phyloP scores from a whole-genome alignment of 768 basidiomycete species.

The Leccinum uliginosum region DNA sequence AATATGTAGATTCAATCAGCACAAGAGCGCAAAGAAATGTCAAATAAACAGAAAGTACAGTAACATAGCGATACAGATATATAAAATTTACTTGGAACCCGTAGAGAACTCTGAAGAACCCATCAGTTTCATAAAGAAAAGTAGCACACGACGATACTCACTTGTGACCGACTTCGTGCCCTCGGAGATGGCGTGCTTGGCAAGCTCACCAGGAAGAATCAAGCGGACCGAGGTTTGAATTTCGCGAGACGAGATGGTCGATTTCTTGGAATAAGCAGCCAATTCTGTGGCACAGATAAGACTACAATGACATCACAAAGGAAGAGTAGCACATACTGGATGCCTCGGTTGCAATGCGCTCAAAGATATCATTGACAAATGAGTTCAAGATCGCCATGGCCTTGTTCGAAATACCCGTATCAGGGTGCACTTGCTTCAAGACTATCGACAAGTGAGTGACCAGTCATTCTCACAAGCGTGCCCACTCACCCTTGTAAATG shows the following conservation, averaged over 20 bases:
- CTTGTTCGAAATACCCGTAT: conserved; percentile 92
- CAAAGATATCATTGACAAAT: conserved; percentile 83
- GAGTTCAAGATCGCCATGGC: conserved; percentile 82
- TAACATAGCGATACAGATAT: conserved; percentile 33
- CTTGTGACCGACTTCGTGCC: conserved; percentile 73
- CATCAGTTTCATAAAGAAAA: conserved; percentile 3
- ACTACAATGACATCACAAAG: neutral
- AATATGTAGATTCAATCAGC: neutral
- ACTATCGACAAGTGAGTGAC: conserved; percentile 37
- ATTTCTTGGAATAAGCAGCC: conserved; percentile 84
- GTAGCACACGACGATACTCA: conserved; percentile 29
- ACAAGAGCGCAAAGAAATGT: conserved; percentile 22
- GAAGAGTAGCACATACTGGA: conserved; percentile 46
- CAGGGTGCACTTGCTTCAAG: conserved; percentile 89
- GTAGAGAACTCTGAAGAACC: conserved; percentile 51
- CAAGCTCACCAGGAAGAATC: conserved; percentile 81
- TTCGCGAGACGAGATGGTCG: conserved; percentile 87
- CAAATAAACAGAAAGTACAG: conserved; percentile 29
- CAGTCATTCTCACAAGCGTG: no score
- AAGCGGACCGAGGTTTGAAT: conserved; percentile 83
- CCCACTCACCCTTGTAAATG: conserved; percentile 67
- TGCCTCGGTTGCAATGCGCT: conserved; percentile 72
- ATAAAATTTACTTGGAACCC: conserved; percentile 45
- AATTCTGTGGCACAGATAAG: conserved; percentile 46
- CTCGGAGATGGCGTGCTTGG: conserved; percentile 87